Conservation (phyloP, 345 rosid species). For the Alliaria petiolata region DNA sequence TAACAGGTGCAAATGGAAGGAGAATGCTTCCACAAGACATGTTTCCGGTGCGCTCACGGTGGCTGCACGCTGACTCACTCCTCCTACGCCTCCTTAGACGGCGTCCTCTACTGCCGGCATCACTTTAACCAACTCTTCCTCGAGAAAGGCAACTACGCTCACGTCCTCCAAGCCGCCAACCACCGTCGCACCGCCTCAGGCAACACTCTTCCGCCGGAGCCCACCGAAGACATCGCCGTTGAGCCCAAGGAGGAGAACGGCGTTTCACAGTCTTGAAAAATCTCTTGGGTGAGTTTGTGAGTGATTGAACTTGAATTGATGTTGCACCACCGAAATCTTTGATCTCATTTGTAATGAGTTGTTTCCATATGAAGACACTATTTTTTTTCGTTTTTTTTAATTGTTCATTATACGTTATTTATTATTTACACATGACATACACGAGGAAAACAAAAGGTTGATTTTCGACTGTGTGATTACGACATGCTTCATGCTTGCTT, state of each 20-base stretch:
- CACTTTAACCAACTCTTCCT: slow-evolving; percentile 93
- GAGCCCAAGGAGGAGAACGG: slow-evolving; percentile 27
- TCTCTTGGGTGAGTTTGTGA: not conserved
- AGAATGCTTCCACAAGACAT: slow-evolving; percentile 89
- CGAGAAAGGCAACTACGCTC: slow-evolving; percentile 90
- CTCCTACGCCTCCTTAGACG: slow-evolving; percentile 80
- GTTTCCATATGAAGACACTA: slow-evolving; percentile 22
- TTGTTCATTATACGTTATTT: slow-evolving; percentile 9
- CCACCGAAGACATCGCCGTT: slow-evolving; percentile 21
- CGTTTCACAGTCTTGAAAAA: slow-evolving; percentile 23
- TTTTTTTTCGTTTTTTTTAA: not conserved
- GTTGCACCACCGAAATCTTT: not conserved
- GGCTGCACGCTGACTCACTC: slow-evolving; percentile 93
- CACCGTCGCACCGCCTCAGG: slow-evolving; percentile 60
- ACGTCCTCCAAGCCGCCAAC: slow-evolving; percentile 66
- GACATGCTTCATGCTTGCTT: too few relatives aligned
- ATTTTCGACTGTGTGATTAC: not conserved
- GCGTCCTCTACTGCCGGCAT: slow-evolving; percentile 90
- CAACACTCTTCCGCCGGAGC: slow-evolving; percentile 51
- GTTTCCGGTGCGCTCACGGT: slow-evolving; percentile 95
- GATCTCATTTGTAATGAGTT: slow-evolving; percentile 26
- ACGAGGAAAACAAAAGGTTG: not conserved
- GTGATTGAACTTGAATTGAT: slow-evolving; percentile 4
- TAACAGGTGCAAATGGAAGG: slow-evolving; percentile 73
- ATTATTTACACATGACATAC: too few relatives aligned